phyloP scores from a whole-genome alignment of 2,329 filamentous ascomycete genomes.

The Amylocarpus encephaloides region DNA sequence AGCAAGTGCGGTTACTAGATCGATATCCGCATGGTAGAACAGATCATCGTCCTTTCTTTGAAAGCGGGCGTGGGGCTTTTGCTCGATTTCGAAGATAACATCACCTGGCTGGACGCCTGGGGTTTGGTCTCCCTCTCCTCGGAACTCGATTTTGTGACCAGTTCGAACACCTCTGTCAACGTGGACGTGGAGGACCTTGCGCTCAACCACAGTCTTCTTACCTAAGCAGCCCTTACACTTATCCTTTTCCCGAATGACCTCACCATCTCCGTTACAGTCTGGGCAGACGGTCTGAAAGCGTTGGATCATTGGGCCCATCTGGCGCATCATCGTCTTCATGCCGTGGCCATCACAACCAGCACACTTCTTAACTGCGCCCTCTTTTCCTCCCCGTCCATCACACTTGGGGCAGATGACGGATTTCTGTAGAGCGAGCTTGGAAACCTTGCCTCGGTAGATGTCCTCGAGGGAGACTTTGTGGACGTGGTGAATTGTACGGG shows the following conservation, averaged over 20 bases:
- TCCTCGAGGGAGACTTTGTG: constrained; percentile 98
- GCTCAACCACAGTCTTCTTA: constrained; percentile 97
- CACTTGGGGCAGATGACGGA: constrained; percentile 96
- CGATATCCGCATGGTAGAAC: constrained; percentile 91
- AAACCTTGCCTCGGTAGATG: constrained; percentile 96
- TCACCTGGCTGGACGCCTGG: constrained; percentile 91
- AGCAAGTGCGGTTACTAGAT: constrained; percentile 88
- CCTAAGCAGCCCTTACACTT: constrained; percentile 93
- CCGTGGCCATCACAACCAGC: constrained; percentile 84
- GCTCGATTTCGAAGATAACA: constrained; percentile 97
- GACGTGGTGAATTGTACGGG: constrained; percentile 93
- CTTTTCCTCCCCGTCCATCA: constrained; percentile 90
- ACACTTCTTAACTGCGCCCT: constrained; percentile 94
- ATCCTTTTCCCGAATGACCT: constrained; percentile 94
- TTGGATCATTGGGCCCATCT: constrained; percentile 99
- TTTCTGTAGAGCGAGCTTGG: constrained; percentile 93
- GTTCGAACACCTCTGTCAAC: constrained; percentile 91
- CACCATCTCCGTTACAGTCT: constrained; percentile 95
- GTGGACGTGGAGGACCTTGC: constrained; percentile 97
- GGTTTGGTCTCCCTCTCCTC: constrained; percentile 91
- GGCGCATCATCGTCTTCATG: constrained; percentile 99
- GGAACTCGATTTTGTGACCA: constrained; percentile 95
- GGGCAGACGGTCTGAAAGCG: constrained; percentile 99
- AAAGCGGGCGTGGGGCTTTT: constrained; percentile 96
- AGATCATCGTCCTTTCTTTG: constrained; percentile 94